Conservation (phyloP, 805 yeast genomes). For the Myxozyma neglecta region DNA sequence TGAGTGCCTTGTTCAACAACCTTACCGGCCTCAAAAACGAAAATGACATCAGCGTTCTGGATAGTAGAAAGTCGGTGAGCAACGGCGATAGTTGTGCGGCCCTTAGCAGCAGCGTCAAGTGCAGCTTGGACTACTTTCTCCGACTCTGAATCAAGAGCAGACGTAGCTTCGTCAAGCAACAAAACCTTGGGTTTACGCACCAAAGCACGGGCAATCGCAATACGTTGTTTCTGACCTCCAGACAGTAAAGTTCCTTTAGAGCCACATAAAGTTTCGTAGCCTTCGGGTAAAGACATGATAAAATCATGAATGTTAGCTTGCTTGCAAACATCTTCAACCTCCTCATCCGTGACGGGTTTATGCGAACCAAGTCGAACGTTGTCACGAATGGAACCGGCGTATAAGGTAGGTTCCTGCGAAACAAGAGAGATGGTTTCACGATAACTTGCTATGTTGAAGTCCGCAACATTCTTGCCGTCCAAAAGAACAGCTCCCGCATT, state of each 20-base stretch:
- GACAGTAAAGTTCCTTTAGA: constrained; percentile 54
- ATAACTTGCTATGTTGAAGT: constrained; percentile 52
- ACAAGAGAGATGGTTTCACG: constrained; percentile 58
- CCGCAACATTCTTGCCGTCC: constrained; percentile 53
- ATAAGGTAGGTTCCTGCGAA: constrained; percentile 58
- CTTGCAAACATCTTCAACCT: constrained; percentile 46
- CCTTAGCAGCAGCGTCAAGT: constrained; percentile 55
- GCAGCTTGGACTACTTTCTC: constrained; percentile 67
- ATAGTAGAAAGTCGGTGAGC: constrained; percentile 72
- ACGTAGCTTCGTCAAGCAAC: constrained; percentile 59
- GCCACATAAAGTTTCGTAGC: constrained; percentile 52
- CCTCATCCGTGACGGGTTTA: constrained; percentile 41
- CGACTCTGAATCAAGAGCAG: constrained; percentile 57
- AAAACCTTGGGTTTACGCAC: constrained; percentile 58
- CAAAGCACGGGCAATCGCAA: constrained; percentile 64
- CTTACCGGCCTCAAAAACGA: constrained; percentile 54
- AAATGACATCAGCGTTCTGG: constrained; percentile 52
- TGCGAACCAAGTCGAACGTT: constrained; percentile 53
- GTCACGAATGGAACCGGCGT: constrained; percentile 63
- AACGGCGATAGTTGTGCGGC: constrained; percentile 70
- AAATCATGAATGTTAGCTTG: constrained; percentile 58
- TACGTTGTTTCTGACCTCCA: constrained; percentile 66
- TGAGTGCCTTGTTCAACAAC: constrained; percentile 55
- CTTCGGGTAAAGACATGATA: constrained; percentile 53
- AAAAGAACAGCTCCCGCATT: constrained; percentile 50